Conservation (phyloP, 495 filamentous ascomycete genomes). For the Neurospora pannonica region DNA sequence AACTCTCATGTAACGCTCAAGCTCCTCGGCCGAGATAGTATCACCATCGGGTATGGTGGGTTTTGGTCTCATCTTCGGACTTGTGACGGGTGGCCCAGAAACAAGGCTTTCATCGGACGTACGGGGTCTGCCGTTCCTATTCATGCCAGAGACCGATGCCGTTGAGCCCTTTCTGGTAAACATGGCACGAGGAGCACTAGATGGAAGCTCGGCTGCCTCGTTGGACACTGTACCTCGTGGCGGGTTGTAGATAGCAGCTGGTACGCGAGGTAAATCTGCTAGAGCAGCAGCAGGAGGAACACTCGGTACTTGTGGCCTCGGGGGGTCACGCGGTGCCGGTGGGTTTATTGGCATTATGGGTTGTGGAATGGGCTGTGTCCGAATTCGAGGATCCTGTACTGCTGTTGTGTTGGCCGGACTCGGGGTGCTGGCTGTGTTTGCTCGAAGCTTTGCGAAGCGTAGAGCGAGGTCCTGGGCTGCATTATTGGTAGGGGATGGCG, state of each 20-base stretch:
- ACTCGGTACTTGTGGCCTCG: slow-evolving; percentile 49
- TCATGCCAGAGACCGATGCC: slow-evolving; percentile 20
- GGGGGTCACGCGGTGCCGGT: slow-evolving; percentile 41
- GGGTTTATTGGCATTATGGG: neutral
- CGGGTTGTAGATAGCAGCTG: slow-evolving; percentile 82
- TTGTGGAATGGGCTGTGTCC: slow-evolving; percentile 25
- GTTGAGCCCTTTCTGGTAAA: slow-evolving; percentile 39
- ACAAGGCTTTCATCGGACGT: slow-evolving; percentile 22
- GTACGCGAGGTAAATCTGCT: slow-evolving; percentile 58
- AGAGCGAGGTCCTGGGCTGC: slow-evolving; percentile 37
- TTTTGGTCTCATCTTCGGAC: slow-evolving; percentile 15
- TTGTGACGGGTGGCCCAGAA: slow-evolving; percentile 14
- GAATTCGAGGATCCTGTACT: slow-evolving; percentile 28
- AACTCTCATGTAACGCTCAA: slow-evolving; percentile 52
- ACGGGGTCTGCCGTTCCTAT: slow-evolving; percentile 10
- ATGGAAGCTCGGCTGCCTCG: slow-evolving; percentile 39
- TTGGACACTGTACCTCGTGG: slow-evolving; percentile 45
- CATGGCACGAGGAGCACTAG: slow-evolving; percentile 38
- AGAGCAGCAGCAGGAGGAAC: slow-evolving; percentile 38
- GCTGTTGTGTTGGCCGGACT: neutral
- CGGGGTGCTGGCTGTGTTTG: slow-evolving; percentile 10
- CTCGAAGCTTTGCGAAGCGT: slow-evolving; percentile 51
- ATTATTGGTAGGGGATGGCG: slow-evolving; percentile 1
- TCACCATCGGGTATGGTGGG: slow-evolving; percentile 47
- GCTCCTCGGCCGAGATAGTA: slow-evolving; percentile 52